phyloP scores from a whole-genome alignment of 176 grass and related monocot genomes.

The Oryza nivara region DNA sequence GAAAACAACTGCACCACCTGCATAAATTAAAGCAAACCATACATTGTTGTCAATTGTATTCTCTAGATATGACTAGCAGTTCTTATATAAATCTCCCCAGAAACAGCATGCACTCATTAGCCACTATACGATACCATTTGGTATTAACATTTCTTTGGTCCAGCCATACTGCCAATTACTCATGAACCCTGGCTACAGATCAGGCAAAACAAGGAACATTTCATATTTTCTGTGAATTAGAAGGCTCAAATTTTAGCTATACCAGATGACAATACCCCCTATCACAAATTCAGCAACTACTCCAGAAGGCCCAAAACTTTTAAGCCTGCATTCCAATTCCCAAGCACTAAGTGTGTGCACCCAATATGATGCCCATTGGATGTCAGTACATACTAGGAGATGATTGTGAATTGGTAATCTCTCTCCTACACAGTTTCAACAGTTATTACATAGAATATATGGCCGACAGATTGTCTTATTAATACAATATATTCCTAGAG shows the following conservation, averaged over 20 bases:
- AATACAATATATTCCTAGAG: not conserved
- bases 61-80: not conserved
- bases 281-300: constrained; percentile 30
- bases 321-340: constrained; percentile 24
- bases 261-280: constrained; percentile 3
- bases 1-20: constrained; percentile 92
- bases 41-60: constrained; percentile 1
- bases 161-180: not conserved
- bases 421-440: not conserved
- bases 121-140: not conserved
- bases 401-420: not conserved
- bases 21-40: constrained; percentile 40
- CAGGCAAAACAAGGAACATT: constrained; percentile 5
- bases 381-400: not conserved
- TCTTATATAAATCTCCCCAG: constrained; percentile 21
- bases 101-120: not conserved
- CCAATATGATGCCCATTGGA: not conserved
- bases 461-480: not conserved
- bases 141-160: constrained; percentile 9
- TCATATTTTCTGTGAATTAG: not conserved
- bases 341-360: not conserved
- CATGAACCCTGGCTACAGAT: constrained; percentile 7
- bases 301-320: constrained; percentile 8
- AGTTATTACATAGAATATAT: not conserved
- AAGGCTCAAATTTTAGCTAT: constrained; percentile 21